Evolutionary conservation across 1,284 basidiomycete genomes (phyloP), one percentile per base, ranked within the genome.

Genomic region (Ceratobasidium papillatum): DNA sequence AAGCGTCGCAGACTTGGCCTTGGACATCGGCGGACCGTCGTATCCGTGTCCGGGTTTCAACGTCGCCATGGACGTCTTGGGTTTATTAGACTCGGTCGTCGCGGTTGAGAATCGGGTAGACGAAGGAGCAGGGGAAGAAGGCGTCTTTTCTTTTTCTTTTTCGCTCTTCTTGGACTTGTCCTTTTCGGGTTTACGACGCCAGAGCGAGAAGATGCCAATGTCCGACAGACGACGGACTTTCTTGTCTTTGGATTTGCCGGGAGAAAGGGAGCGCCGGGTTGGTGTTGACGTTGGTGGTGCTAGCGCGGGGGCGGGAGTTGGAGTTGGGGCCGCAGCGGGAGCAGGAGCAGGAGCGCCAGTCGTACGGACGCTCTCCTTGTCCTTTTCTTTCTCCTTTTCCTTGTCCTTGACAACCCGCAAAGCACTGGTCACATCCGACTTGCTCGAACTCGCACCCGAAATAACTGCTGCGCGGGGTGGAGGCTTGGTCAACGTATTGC

Each of bases 381-480:
- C 68, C 43, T 72, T 58, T 9, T 72, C 68, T 45, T 61, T 72
- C 17, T 68, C 63, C 22, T 27, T 27, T n/a, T n/a, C n/a, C n/a
- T n/a, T n/a, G n/a, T n/a, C n/a, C n/a, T 69, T 54, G 30, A 41
- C 52, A 27, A 59, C 38, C 27, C 56, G 56, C 4, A 45, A 12
- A 30, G 45, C 56, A 61, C 68, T 61, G 19, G 56, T n/a, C 9
- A 72, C 68, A n/a, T 59, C 54, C 56, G 68, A 72, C 30, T 72
- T 72, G 68, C 41, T 72, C 30, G 68, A 72, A 19, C 68, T 56
- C 27, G 68, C 68, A 25, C 68, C 68, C 30, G 68, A 72, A 34
- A 61, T 45, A 19, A 72, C 68, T 14, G 68, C 68, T 8, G 41
- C 56, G 22, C 68, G 68, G 8, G 54, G 68, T 9, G 68, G 58